These are phyloP conservation scores for Mercurialis annua DNA, from an alignment of 345 rosid genomes.

Conservation along the genomic window DNA sequence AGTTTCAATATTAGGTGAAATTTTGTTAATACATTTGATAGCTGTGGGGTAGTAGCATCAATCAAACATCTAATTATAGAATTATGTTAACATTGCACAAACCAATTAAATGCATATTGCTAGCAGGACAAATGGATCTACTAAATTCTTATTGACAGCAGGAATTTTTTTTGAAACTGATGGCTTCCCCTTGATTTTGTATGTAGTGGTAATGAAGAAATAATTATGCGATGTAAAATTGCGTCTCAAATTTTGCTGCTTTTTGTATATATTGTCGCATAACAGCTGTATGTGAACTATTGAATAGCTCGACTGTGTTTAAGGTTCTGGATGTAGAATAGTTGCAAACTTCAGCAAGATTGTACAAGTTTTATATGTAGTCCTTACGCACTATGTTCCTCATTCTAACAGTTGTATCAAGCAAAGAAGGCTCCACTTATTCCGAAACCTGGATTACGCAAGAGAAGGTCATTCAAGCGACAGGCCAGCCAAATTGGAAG, in stretches of 20 bases:
- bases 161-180: background rate
- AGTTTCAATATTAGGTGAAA: background rate
- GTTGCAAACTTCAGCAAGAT: background rate
- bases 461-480: conserved; percentile 75
- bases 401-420: conserved; percentile 49
- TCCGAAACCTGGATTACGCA: conserved; percentile 62
- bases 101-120: background rate
- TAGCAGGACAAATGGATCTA: background rate
- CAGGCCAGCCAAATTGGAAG: conserved; percentile 67
- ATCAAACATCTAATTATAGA: background rate
- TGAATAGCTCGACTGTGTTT: background rate
- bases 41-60: background rate
- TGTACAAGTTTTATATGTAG: background rate
- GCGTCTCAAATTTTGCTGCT: too few relatives aligned
- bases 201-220: too few relatives aligned
- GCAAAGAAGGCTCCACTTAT: conserved; percentile 54
- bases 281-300: background rate
- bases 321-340: background rate
- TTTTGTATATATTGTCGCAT: too few relatives aligned
- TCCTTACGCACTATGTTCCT: background rate
- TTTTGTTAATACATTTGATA: background rate
- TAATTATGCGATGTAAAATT: too few relatives aligned
- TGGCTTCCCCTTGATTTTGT: background rate
- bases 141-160: background rate
- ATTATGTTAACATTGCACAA: too few relatives aligned